Base-by-base conservation (phyloP, 345 rosid genomes). In the Aurinia saxatilis region DNA sequence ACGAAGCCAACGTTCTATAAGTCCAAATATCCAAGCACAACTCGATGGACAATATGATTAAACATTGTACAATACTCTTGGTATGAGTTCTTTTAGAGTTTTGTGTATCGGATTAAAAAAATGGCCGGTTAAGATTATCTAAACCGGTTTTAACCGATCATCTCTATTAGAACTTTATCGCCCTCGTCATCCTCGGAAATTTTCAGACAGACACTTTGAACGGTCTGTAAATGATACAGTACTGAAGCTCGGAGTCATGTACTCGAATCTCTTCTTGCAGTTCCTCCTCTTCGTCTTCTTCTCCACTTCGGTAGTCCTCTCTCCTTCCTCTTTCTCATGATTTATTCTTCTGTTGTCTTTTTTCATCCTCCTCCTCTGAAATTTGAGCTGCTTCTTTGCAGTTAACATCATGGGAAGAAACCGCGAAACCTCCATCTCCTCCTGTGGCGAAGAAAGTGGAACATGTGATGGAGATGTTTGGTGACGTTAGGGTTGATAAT, bases 371-470 rank as follows among this genome's bases (percentile, higher is more conserved):
- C 27, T 23, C 8, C 12, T 21, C 57, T 34, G 60, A 12, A 6
- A 34, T 19, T 45, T 17, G 52, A 41, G 51, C 42, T 42, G 13
- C 46, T 5, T 60, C 73, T 1, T 14, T 36, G 50, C 50, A 10
- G 2, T 31, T 42, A 3, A 51, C 46, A 10, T 10, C 72, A 16
- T 5, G 44, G 38, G 58, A 16, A 38, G 36, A 62, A 10, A 73
- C 56, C 64, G 63, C 63, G 64, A 73, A 61, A 63, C 39, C 27
- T 23, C 27, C 27, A 67, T 33, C 68, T 1, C 86, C 90, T 68
- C 95, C 93, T 29, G 79, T 60, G 63, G 88, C 93, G 40, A 85
- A 86, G 85, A 92, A 92, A 70, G 86, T 81, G 33, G 82, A 86
- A 63, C 86, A 85, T 67, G 77, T 42, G 30, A 83, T 89, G 89